Conservation (phyloP, 768 basidiomycete species). For the Russula virescens region DNA sequence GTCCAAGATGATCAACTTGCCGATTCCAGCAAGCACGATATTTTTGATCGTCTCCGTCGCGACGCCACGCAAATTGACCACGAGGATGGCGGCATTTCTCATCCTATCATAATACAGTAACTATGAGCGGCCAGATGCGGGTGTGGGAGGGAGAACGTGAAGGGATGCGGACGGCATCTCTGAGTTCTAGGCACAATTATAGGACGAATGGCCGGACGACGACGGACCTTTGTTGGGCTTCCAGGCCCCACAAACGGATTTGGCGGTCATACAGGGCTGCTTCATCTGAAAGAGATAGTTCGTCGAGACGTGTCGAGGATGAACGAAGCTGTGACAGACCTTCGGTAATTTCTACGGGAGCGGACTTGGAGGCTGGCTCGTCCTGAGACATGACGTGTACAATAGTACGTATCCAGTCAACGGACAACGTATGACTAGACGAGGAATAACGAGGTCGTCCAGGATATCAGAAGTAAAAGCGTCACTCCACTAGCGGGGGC, state of each 20-base stretch:
- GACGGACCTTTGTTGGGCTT: slow-evolving; percentile 87
- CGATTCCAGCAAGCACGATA: slow-evolving; percentile 94
- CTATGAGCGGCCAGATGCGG: neutral
- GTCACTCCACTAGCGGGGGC: neutral
- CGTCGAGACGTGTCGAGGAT: neutral
- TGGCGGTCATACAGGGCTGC: slow-evolving; percentile 94
- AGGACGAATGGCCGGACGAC: neutral
- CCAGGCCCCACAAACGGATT: slow-evolving; percentile 96
- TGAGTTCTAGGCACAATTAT: neutral
- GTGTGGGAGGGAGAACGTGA: too few relatives aligned
- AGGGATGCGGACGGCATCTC: neutral
- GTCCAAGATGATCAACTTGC: slow-evolving; percentile 82
- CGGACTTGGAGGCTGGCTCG: slow-evolving; percentile 21
- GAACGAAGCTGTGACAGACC: slow-evolving; percentile 14
- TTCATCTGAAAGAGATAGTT: slow-evolving; percentile 39
- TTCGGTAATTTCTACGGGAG: slow-evolving; percentile 30
- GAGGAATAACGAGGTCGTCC: neutral
- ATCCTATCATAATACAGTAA: slow-evolving; percentile 49
- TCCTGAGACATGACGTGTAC: slow-evolving; percentile 10
- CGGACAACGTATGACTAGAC: neutral
- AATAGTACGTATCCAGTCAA: neutral
- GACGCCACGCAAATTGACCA: slow-evolving; percentile 71
- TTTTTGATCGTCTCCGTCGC: slow-evolving; percentile 97
- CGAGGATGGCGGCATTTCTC: slow-evolving; percentile 86
- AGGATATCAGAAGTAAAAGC: neutral